Conservation (phyloP, 2,329 filamentous ascomycete genomes). For the Sporothrix euskadiensis region DNA sequence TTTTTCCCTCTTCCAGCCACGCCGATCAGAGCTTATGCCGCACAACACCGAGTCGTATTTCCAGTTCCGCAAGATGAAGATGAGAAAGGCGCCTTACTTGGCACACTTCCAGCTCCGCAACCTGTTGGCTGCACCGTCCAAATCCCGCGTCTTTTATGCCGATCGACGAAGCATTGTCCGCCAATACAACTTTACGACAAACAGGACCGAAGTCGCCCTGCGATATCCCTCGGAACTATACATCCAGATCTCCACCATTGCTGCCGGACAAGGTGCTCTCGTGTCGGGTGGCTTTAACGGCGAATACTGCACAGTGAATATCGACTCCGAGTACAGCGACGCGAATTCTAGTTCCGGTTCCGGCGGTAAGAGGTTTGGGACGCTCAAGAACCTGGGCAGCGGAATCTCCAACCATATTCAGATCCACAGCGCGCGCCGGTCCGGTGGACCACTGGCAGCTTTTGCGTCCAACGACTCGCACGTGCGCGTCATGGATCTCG, state of each 20-base stretch:
- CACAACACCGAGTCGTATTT: slow-evolving; percentile 54
- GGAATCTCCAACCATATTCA: slow-evolving; percentile 68
- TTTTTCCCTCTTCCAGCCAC: slow-evolving; percentile 7
- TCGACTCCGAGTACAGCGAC: slow-evolving; percentile 42
- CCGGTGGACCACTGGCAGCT: slow-evolving; percentile 55
- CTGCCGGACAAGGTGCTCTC: slow-evolving; percentile 56
- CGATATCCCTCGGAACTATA: slow-evolving; percentile 44
- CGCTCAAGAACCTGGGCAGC: slow-evolving; percentile 53
- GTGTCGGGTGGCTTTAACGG: slow-evolving; percentile 61
- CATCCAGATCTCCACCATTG: slow-evolving; percentile 52
- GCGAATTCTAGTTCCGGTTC: slow-evolving; percentile 36
- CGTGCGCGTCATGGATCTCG: slow-evolving; percentile 60
- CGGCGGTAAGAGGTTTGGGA: slow-evolving; percentile 46
- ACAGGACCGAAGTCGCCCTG: slow-evolving; percentile 48
- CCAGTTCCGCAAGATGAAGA: slow-evolving; percentile 58
- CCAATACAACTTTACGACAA: slow-evolving; percentile 54
- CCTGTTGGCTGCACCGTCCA: slow-evolving; percentile 58
- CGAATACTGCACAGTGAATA: slow-evolving; percentile 53
- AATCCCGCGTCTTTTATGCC: slow-evolving; percentile 60
- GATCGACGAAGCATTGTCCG: slow-evolving; percentile 51
- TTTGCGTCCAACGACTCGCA: slow-evolving; percentile 64
- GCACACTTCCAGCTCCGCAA: slow-evolving; percentile 69
- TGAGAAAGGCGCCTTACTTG: slow-evolving; percentile 55
- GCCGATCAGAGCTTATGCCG: slow-evolving; percentile 39
- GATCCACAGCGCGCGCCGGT: slow-evolving; percentile 55